Conservation (phyloP, 129 eudicot species). For the carrot (Daucus carota) region DNA sequence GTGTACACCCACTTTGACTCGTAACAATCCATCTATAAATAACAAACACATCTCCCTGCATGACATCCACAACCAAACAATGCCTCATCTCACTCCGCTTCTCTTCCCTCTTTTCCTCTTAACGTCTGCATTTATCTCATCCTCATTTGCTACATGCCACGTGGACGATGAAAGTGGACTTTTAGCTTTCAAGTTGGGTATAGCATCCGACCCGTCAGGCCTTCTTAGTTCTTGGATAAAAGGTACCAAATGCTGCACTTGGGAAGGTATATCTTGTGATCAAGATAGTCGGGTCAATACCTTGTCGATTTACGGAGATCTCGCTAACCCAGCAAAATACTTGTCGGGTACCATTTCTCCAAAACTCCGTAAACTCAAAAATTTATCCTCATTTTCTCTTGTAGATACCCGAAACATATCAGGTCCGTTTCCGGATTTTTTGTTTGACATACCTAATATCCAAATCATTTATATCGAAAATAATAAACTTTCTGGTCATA, state of each 20-base stretch:
- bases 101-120: conserved; percentile 1
- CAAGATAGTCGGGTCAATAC: conserved; percentile 27
- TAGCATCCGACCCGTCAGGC: conserved; percentile 46
- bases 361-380: conserved; percentile 27
- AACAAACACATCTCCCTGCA: not conserved
- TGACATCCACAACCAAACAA: not conserved
- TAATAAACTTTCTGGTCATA: conserved; percentile 38
- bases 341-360: conserved; percentile 44
- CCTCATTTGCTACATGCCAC: conserved; percentile 28
- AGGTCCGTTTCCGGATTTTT: conserved; percentile 33
- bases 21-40: not conserved
- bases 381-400: conserved; percentile 19
- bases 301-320: conserved; percentile 22
- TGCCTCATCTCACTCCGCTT: not conserved
- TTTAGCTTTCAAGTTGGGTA: conserved; percentile 40
- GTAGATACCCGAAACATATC: conserved; percentile 22
- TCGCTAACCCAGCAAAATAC: conserved; percentile 12
- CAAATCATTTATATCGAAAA: conserved; percentile 29
- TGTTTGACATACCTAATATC: conserved; percentile 22
- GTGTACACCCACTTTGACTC: too few species aligned
- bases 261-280: conserved; percentile 38
- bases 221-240: conserved; percentile 41
- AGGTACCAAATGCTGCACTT: conserved; percentile 48
- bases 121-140: not conserved
- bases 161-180: conserved; percentile 39